phyloP scores from a whole-genome alignment of 495 filamentous ascomycete genomes.

The Stereocaulon alpinum region DNA sequence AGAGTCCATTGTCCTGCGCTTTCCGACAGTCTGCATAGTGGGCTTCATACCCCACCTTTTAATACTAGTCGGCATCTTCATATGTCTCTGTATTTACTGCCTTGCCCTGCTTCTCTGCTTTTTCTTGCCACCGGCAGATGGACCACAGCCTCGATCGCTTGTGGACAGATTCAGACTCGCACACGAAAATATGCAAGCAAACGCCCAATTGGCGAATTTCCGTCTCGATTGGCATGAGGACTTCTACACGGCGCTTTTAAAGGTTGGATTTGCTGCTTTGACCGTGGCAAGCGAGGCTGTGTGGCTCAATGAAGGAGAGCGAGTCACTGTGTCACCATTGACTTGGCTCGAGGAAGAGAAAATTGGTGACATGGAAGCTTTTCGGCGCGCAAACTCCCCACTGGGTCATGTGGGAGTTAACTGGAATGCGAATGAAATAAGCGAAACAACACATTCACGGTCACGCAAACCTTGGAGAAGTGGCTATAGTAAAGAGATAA shows the following conservation, averaged over 20 bases:
- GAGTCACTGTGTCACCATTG: slow-evolving; percentile 61
- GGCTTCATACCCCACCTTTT: slow-evolving; percentile 89
- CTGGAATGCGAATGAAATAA: slow-evolving; percentile 18
- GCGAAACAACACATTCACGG: neutral
- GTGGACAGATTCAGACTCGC: slow-evolving; percentile 50
- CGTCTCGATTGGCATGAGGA: slow-evolving; percentile 77
- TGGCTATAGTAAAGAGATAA: slow-evolving; percentile 61
- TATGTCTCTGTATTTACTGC: slow-evolving; percentile 64
- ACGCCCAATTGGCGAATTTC: slow-evolving; percentile 68
- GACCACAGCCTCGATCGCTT: slow-evolving; percentile 31
- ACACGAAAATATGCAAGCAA: slow-evolving; percentile 84
- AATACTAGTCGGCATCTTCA: slow-evolving; percentile 63
- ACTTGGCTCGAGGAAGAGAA: slow-evolving; percentile 92
- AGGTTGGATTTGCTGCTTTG: slow-evolving; percentile 73
- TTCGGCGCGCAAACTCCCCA: slow-evolving; percentile 34
- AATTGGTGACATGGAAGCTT: slow-evolving; percentile 46
- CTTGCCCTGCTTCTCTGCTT: slow-evolving; percentile 68
- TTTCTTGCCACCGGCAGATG: slow-evolving; percentile 48
- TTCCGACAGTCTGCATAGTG: slow-evolving; percentile 89
- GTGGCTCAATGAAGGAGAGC: slow-evolving; percentile 79
- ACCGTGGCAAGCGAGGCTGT: slow-evolving; percentile 93
- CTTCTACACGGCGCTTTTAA: slow-evolving; percentile 84
- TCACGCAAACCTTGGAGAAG: slow-evolving; percentile 32
- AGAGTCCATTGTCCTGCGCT: slow-evolving; percentile 50
- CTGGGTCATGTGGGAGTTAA: slow-evolving; percentile 28